Percentiles rank a stretch among this genome's conserved stretches.
Evolutionary conservation across 225 moss, liverwort and hornwort genomes (phyloP).

Genomic region (Sphagnum contortum): DNA sequence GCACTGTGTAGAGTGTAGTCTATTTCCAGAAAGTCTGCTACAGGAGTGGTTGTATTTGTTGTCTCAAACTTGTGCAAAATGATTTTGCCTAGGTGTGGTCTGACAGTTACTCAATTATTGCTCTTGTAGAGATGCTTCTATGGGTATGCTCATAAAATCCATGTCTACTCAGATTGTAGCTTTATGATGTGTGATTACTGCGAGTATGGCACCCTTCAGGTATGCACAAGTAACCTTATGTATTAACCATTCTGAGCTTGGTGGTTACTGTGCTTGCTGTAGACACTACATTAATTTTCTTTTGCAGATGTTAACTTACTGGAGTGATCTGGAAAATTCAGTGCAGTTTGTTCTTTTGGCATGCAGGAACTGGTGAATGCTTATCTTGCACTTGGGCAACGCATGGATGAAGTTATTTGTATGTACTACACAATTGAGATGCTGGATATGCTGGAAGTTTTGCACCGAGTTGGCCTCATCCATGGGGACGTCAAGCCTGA

Average conservation of each 20-base stretch:
- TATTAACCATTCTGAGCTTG: not conserved
- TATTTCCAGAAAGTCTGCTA: no score
- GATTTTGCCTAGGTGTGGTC: no score
- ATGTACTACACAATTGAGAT: constrained; percentile 91
- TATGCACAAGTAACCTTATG: constrained; percentile 14
- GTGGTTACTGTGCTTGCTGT: not conserved
- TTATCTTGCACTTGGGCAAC: constrained; percentile 52
- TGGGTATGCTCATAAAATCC: constrained; percentile 63
- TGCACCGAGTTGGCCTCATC: constrained; percentile 85
- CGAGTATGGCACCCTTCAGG: constrained; percentile 92
- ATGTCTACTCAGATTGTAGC: constrained; percentile 79
- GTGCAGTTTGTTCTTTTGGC: not conserved
- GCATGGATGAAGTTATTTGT: constrained; percentile 85
- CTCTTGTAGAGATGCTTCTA: constrained; percentile 56
- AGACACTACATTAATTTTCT: not conserved
- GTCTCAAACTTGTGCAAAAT: no score
- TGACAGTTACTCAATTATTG: no score
- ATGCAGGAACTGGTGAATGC: constrained; percentile 91
- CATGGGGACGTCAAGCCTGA: constrained; percentile 99
- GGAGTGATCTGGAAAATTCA: not conserved
- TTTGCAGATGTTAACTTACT: not conserved
- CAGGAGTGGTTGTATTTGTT: no score
- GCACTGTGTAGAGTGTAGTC: no score
- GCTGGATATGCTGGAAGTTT: constrained; percentile 71
- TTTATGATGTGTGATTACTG: constrained; percentile 84